phyloP scores from a whole-genome alignment of 768 basidiomycete species.

The Suillus weaverae region DNA sequence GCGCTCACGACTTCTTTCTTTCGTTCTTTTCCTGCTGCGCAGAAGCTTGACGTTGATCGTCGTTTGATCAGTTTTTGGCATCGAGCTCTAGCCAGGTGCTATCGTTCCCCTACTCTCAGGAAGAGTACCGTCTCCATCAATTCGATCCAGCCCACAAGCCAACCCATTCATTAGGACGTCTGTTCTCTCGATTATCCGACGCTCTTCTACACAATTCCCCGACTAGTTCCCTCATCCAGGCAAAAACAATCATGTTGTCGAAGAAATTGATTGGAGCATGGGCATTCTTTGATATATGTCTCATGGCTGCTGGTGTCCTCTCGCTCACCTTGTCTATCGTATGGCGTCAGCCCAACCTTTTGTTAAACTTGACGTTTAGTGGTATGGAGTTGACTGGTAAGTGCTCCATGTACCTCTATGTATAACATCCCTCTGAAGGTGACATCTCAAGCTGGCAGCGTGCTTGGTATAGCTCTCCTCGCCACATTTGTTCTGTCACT shows the following conservation, averaged over 20 bases:
- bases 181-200: neutral
- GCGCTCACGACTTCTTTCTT: constrained; percentile 5
- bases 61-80: constrained; percentile 37
- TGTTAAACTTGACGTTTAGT: constrained; percentile 73
- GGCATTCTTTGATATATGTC: constrained; percentile 66
- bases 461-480: constrained; percentile 66
- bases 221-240: constrained; percentile 1
- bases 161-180: constrained; percentile 11
- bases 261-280: constrained; percentile 69
- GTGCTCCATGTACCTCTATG: constrained; percentile 19
- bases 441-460: constrained; percentile 56
- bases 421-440: neutral
- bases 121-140: constrained; percentile 38
- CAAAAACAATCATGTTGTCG: constrained; percentile 59
- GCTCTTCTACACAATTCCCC: constrained; percentile 2
- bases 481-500: constrained; percentile 72
- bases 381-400: constrained; percentile 58
- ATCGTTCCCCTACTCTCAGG: constrained; percentile 49
- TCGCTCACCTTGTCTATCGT: constrained; percentile 67
- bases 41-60: constrained; percentile 70
- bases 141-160: constrained; percentile 14
- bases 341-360: constrained; percentile 66
- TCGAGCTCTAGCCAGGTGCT: constrained; percentile 42
- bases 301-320: constrained; percentile 70
- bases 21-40: constrained; percentile 39